These are phyloP conservation scores for Gaeumannomyces sp. DNA, from an alignment of 2,329 filamentous ascomycete genomes.

Conservation along the genomic window DNA sequence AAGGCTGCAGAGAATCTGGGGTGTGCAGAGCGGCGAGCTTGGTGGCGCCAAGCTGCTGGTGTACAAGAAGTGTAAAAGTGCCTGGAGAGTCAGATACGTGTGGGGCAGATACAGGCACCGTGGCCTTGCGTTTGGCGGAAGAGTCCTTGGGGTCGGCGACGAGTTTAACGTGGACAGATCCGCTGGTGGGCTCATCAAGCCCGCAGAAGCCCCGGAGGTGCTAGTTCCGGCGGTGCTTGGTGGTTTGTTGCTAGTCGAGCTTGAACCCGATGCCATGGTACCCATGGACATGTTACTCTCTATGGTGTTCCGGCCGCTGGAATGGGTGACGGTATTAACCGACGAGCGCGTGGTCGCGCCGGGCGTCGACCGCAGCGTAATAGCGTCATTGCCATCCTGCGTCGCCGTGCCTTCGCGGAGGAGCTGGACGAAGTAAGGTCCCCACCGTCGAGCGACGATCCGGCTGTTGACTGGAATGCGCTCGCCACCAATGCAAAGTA, in stretches of 20 bases:
- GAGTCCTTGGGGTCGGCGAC: constrained; percentile 49
- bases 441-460: constrained; percentile 83
- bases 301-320: constrained; percentile 48
- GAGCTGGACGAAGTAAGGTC: constrained; percentile 90
- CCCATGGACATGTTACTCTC: constrained; percentile 40
- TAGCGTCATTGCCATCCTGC: constrained; percentile 66
- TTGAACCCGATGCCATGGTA: constrained; percentile 28
- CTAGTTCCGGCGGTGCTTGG: constrained; percentile 40
- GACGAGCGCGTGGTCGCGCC: constrained; percentile 65
- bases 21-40: constrained; percentile 75
- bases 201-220: constrained; percentile 25
- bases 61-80: constrained; percentile 88
- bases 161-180: constrained; percentile 46
- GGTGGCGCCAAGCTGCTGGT: constrained; percentile 79
- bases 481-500: constrained; percentile 84
- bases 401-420: constrained; percentile 72
- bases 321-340: constrained; percentile 72
- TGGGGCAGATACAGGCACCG: constrained; percentile 90
- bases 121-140: constrained; percentile 62
- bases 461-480: constrained; percentile 90
- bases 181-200: constrained; percentile 26
- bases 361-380: constrained; percentile 64
- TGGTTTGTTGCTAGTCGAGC: constrained; percentile 28
- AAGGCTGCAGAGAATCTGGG: constrained; percentile 91
- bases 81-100: constrained; percentile 81